A percentile compares a stretch with the other conserved stretches of the same genome.
These are phyloP conservation scores for Debaryomyces robertsiae DNA, from an alignment of 1,139 yeast species.

Conservation along the genomic window DNA sequence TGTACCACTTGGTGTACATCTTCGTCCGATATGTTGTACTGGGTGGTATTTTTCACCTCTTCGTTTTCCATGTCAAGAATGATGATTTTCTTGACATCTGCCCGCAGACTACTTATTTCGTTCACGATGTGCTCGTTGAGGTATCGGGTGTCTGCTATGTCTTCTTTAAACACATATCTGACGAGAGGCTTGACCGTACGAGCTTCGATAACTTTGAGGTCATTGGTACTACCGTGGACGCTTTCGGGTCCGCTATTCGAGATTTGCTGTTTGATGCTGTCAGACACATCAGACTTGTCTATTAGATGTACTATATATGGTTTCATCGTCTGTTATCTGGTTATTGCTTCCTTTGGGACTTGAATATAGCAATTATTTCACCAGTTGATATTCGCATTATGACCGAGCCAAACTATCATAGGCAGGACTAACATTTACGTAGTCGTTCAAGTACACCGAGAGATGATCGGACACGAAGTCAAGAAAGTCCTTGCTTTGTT, in stretches of 20 bases:
- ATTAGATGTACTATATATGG: conserved; percentile 10
- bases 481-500: conserved; percentile 51
- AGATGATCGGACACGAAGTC: conserved; percentile 55
- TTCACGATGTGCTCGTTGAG: conserved; percentile 7
- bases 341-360: background rate
- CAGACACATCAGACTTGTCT: conserved; percentile 6
- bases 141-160: conserved; percentile 3
- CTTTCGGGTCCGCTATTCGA: conserved; percentile 6
- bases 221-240: conserved; percentile 7
- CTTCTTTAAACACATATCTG: conserved; percentile 9
- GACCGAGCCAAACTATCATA: conserved; percentile 52
- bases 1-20: conserved; percentile 6
- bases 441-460: conserved; percentile 45
- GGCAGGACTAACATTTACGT: conserved; percentile 62
- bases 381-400: conserved; percentile 9
- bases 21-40: conserved; percentile 8
- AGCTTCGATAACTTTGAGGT: conserved; percentile 5
- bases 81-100: conserved; percentile 7
- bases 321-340: conserved; percentile 1
- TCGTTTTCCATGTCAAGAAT: conserved; percentile 7
- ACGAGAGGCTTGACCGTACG: conserved; percentile 6
- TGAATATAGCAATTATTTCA: background rate
- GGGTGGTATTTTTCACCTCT: background rate
- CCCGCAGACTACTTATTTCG: conserved; percentile 4
- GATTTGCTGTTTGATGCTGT: conserved; percentile 2